Evolutionary conservation across 2,329 filamentous ascomycete genomes (phyloP).

Genomic region (Fusarium bulbicola): DNA sequence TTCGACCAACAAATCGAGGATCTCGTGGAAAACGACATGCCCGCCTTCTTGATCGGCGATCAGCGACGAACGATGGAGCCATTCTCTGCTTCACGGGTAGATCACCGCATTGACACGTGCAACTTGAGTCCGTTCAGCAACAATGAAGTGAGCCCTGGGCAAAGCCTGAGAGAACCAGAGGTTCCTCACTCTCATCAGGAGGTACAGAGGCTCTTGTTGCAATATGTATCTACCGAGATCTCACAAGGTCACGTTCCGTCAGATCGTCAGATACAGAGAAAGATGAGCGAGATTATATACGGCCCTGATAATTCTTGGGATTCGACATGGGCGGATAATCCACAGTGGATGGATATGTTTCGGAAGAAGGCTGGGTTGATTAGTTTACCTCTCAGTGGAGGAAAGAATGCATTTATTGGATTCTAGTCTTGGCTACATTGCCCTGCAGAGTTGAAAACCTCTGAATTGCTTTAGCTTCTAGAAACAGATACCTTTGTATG

Average conservation of each 20-base stretch:
- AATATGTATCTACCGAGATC: not conserved
- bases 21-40: not conserved
- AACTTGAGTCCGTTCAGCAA: accelerated
- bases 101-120: accelerated
- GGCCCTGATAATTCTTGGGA: not conserved
- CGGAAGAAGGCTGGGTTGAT: not conserved
- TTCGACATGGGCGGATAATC: not conserved
- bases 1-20: not conserved
- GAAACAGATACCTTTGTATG: accelerated
- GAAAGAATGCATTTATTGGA: not conserved
- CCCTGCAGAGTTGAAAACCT: accelerated
- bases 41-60: not conserved
- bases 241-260: not conserved
- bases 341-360: not conserved
- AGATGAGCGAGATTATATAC: not conserved
- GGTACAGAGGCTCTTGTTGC: not conserved
- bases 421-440: accelerated
- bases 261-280: not conserved
- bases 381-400: not conserved
- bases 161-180: accelerated
- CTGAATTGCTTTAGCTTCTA: accelerated
- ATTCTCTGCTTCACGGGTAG: not conserved
- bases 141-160: not conserved
- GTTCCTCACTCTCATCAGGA: not conserved
- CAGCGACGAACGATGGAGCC: not conserved